phyloP scores from a whole-genome alignment of 257 asterid species.

The Thymus quinquecostatus region DNA sequence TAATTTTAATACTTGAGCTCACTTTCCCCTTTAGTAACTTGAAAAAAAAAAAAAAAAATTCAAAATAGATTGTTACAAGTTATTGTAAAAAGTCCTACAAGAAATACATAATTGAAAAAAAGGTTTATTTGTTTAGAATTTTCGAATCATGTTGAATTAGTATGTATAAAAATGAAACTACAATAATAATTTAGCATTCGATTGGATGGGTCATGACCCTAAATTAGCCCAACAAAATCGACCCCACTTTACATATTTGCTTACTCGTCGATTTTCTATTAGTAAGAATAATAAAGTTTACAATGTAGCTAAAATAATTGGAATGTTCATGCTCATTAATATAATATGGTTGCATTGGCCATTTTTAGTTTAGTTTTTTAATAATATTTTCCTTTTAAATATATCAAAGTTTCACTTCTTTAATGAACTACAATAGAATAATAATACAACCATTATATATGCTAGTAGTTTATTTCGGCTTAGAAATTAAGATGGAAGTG shows the following conservation, averaged over 20 bases:
- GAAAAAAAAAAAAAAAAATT: constrained; percentile 17
- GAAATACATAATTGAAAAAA: neutral
- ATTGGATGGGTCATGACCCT: too few relatives aligned
- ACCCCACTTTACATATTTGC: too few relatives aligned
- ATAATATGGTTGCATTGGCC: neutral
- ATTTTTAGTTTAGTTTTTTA: neutral
- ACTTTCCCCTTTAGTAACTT: constrained; percentile 10
- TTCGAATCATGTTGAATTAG: too few relatives aligned
- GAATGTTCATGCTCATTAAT: neutral
- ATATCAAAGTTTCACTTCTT: neutral
- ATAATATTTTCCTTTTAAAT: neutral
- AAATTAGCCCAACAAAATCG: neutral
- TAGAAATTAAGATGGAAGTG: too few relatives aligned
- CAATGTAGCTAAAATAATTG: neutral
- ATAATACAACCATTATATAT: neutral
- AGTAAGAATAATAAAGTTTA: too few relatives aligned
- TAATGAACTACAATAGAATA: neutral
- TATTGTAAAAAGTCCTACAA: constrained; percentile 6
- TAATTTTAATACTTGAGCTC: constrained; percentile 24
- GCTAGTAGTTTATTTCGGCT: too few relatives aligned
- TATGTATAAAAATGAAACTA: too few relatives aligned
- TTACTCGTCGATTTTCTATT: neutral
- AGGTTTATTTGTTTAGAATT: too few relatives aligned
- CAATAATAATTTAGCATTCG: too few relatives aligned
- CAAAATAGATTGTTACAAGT: constrained; percentile 17